A percentile compares a stretch with the other conserved stretches of the same genome.
Evolutionary conservation across 176 grass and related monocot species (phyloP).

Genomic region (Phragmites australis): DNA sequence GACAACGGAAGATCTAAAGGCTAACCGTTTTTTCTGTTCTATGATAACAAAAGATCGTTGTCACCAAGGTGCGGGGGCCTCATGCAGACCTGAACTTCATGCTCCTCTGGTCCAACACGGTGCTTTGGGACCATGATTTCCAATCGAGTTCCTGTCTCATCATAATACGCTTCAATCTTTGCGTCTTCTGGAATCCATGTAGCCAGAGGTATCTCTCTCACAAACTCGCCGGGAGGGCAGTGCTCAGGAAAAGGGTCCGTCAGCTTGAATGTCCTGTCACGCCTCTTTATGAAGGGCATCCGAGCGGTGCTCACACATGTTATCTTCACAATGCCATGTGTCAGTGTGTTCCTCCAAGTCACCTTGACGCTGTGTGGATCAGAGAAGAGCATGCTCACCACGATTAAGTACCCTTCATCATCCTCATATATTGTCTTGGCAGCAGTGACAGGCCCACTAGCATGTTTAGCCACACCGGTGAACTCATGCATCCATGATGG

Average conservation of each 20-base stretch:
- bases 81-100: constrained; percentile 79
- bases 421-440: constrained; percentile 77
- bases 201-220: constrained; percentile 74
- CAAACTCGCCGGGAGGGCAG: constrained; percentile 64
- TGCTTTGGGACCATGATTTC: constrained; percentile 81
- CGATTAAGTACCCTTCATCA: constrained; percentile 64
- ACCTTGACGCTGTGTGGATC: constrained; percentile 67
- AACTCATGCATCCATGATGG: constrained; percentile 71
- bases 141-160: constrained; percentile 64
- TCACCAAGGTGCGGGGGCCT: constrained; percentile 66
- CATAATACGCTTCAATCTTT: constrained; percentile 69
- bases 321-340: constrained; percentile 74
- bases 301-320: constrained; percentile 66
- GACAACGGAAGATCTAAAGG: constrained; percentile 33
- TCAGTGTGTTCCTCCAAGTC: constrained; percentile 66
- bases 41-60: constrained; percentile 59
- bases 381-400: constrained; percentile 64
- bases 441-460: constrained; percentile 69
- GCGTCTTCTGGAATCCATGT: constrained; percentile 76
- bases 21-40: constrained; percentile 41
- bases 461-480: constrained; percentile 61
- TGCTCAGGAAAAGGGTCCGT: constrained; percentile 67
- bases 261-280: constrained; percentile 62
- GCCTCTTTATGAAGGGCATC: constrained; percentile 54
- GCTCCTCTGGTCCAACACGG: constrained; percentile 68